A percentile compares a stretch with the other conserved stretches of the same genome.
These are phyloP conservation scores for Saccharomyces hybrid DNA, from an alignment of 1,139 yeast genomes.

Conservation along the genomic window DNA sequence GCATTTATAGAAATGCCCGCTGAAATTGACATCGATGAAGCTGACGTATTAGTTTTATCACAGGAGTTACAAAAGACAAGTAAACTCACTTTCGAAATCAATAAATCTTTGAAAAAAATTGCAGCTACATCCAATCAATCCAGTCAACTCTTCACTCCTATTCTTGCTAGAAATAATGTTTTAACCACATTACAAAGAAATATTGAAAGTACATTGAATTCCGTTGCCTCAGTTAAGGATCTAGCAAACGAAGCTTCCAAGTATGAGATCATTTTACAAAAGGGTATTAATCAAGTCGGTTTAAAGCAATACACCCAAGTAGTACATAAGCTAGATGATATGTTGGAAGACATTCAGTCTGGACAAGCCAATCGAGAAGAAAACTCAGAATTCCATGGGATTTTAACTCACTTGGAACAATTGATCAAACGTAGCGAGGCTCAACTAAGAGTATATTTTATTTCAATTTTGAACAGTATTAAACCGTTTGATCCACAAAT, in stretches of 20 bases:
- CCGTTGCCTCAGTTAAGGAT: constrained; percentile 57
- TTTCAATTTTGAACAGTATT: constrained; percentile 24
- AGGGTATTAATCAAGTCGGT: constrained; percentile 30
- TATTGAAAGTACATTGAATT: constrained; percentile 51
- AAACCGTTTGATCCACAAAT: constrained; percentile 38
- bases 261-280: constrained; percentile 39
- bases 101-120: constrained; percentile 48
- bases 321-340: constrained; percentile 36
- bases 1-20: neutral
- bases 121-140: constrained; percentile 56
- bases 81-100: constrained; percentile 49
- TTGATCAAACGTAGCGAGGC: constrained; percentile 31
- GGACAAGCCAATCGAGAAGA: constrained; percentile 22
- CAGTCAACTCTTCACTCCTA: constrained; percentile 60
- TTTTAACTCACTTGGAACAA: constrained; percentile 31
- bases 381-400: constrained; percentile 35
- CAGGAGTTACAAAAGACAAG: constrained; percentile 60
- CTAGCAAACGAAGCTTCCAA: constrained; percentile 55
- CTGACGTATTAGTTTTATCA: constrained; percentile 75
- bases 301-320: constrained; percentile 34
- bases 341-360: constrained; percentile 32
- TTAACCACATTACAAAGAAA: constrained; percentile 50
- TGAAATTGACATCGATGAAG: constrained; percentile 61
- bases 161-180: constrained; percentile 54
- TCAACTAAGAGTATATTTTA: constrained; percentile 33